A percentile compares a stretch with the other conserved stretches of the same genome.
Conservation (phyloP, 108 stramenopile species). For the Discostella stelligeroides region DNA sequence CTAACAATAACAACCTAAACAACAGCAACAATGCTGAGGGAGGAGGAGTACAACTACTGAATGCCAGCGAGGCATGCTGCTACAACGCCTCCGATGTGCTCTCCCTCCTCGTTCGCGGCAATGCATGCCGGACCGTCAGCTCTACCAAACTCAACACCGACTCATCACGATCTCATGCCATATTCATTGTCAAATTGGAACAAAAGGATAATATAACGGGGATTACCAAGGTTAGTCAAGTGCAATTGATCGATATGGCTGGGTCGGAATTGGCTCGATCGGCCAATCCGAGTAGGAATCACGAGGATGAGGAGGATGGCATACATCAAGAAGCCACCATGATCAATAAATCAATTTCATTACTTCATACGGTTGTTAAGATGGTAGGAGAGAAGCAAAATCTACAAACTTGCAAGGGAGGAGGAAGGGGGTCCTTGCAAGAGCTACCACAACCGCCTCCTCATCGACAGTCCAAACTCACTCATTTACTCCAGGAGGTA, state of each 20-base stretch:
- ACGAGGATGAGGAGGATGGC: constrained; percentile 39
- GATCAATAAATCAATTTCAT: constrained; percentile 82
- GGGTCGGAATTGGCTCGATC: constrained; percentile 77
- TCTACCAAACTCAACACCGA: constrained; percentile 83
- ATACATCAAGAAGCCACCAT: constrained; percentile 71
- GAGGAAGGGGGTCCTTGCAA: constrained; percentile 13
- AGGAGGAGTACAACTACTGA: constrained; percentile 45
- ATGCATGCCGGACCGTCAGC: constrained; percentile 74
- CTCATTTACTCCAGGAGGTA: constrained; percentile 72
- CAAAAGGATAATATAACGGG: constrained; percentile 57
- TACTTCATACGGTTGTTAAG: constrained; percentile 74
- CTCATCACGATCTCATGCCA: constrained; percentile 84
- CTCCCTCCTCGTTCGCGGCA: constrained; percentile 72
- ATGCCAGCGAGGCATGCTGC: constrained; percentile 73
- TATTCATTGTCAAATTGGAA: constrained; percentile 76
- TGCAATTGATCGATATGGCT: constrained; percentile 88
- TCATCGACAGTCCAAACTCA: constrained; percentile 80
- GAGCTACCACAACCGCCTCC: constrained; percentile 35
- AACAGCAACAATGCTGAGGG: too few species aligned
- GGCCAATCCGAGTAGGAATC: not conserved
- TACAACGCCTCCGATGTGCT: constrained; percentile 70
- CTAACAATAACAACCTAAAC: too few species aligned
- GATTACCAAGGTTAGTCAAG: constrained; percentile 47
- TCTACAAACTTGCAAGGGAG: constrained; percentile 30
- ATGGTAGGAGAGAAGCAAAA: constrained; percentile 63